Percentiles rank a stretch among this genome's conserved stretches.
phyloP scores from a whole-genome alignment of 306 rosid species.

The Quercus bicolor region DNA sequence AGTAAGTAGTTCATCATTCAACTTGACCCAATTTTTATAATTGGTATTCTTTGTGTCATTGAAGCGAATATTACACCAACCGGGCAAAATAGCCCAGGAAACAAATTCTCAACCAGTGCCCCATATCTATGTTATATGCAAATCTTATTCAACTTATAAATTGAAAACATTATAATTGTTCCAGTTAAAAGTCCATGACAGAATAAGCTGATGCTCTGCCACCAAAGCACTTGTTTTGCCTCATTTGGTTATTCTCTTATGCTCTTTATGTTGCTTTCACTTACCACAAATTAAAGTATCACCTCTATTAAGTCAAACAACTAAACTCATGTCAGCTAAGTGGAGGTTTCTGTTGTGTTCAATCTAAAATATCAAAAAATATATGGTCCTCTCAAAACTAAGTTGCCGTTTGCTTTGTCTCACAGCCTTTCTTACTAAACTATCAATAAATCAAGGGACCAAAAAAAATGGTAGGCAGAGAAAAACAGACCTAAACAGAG shows the following conservation, averaged over 20 bases:
- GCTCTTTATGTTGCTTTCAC: background rate
- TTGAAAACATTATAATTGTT: background rate
- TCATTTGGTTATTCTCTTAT: conserved; percentile 6
- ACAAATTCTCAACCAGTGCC: conserved; percentile 34
- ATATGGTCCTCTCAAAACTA: background rate
- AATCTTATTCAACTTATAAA: background rate
- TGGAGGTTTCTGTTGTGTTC: background rate
- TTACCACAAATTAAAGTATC: background rate
- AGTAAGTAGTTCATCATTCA: conserved; percentile 16
- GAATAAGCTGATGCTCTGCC: conserved; percentile 14
- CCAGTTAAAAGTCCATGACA: background rate
- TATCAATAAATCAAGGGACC: background rate
- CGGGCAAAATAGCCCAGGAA: conserved; percentile 22
- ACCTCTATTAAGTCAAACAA: background rate
- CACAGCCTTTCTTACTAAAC: too few species aligned
- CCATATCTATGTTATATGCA: conserved; percentile 1
- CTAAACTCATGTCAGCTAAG: background rate
- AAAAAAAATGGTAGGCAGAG: conserved; percentile 1
- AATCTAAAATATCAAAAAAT: background rate
- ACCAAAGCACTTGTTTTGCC: conserved; percentile 23
- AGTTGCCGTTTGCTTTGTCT: background rate
- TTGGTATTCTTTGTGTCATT: conserved; percentile 10
- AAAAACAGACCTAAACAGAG: conserved; percentile 74
- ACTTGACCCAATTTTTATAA: conserved; percentile 22
- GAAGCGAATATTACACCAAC: conserved; percentile 33